Evolutionary conservation across 257 asterid genomes (phyloP).

Genomic region (Nyctanthes arbortristis): DNA sequence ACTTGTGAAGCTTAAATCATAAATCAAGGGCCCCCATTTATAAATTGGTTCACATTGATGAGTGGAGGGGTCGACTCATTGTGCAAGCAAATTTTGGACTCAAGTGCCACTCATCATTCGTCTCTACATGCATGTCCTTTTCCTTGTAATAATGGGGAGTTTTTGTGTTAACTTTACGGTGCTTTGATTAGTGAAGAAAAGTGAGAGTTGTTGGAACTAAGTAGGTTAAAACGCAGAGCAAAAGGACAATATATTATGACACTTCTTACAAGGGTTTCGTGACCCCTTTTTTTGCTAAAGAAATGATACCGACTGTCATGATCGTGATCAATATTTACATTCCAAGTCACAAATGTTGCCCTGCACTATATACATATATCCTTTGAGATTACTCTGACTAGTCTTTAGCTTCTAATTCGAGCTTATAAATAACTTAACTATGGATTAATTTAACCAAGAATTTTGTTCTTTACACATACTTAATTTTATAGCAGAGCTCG

Average conservation of each 20-base stretch:
- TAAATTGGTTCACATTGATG: background rate
- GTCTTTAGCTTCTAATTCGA: too few species aligned
- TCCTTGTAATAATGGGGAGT: background rate
- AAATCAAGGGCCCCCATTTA: slow-evolving; percentile 7
- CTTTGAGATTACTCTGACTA: too few species aligned
- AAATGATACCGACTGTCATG: background rate
- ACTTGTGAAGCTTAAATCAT: slow-evolving; percentile 2
- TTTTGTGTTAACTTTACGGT: background rate
- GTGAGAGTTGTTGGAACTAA: slow-evolving; percentile 1
- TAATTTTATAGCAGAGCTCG: too few species aligned
- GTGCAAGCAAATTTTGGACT: background rate
- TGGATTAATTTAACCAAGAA: too few species aligned
- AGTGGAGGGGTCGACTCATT: slow-evolving; percentile 1
- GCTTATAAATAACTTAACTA: too few species aligned
- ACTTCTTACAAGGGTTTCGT: background rate
- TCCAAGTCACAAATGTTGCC: too few species aligned
- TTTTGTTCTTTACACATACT: too few species aligned
- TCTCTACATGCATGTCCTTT: background rate
- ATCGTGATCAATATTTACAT: too few species aligned
- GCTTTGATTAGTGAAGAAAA: background rate
- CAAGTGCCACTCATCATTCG: background rate
- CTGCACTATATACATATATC: too few species aligned
- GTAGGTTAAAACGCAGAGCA: slow-evolving; percentile 6
- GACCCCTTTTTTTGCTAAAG: background rate
- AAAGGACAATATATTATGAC: background rate